Evolutionary conservation across 768 basidiomycete genomes (phyloP).

Genomic region (Psilocybe cubensis): DNA sequence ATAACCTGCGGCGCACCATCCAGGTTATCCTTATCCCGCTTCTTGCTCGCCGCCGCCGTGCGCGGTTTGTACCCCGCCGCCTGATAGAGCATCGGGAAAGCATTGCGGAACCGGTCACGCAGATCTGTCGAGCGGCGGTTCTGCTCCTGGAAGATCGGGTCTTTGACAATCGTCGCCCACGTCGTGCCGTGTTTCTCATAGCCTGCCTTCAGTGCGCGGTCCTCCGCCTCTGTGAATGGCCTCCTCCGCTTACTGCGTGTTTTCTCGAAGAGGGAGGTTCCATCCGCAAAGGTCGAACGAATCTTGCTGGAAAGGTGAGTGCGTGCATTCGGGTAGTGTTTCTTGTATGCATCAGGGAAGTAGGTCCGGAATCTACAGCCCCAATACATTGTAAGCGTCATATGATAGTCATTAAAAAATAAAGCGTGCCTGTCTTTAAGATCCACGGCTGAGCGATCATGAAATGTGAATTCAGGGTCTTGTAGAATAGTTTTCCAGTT

Average conservation of each 20-base stretch:
- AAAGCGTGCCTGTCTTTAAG: constrained; percentile 89
- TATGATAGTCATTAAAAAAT: too few species aligned
- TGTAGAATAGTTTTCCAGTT: constrained; percentile 93
- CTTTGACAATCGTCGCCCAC: constrained; percentile 90
- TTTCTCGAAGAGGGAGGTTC: constrained; percentile 84
- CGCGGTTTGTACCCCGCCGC: constrained; percentile 89
- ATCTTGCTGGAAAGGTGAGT: constrained; percentile 86
- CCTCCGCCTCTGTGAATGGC: constrained; percentile 87
- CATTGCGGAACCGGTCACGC: constrained; percentile 85
- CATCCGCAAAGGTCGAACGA: constrained; percentile 82
- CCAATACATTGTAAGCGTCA: background rate
- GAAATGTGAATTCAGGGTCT: constrained; percentile 76
- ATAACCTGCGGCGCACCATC: background rate
- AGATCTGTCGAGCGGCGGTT: constrained; percentile 84
- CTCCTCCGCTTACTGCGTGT: constrained; percentile 84
- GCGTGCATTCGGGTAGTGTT: constrained; percentile 89
- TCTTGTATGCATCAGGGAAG: constrained; percentile 90
- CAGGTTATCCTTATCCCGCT: too few species aligned
- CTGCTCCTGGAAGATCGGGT: constrained; percentile 83
- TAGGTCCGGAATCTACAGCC: constrained; percentile 93
- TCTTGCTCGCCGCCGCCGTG: constrained; percentile 60
- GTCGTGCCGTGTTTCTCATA: constrained; percentile 90
- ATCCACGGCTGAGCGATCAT: constrained; percentile 88
- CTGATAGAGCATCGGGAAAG: constrained; percentile 85
- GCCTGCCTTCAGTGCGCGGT: constrained; percentile 80